Evolutionary conservation across 768 basidiomycete genomes (phyloP).

Genomic region (Mycena kentingensis): DNA sequence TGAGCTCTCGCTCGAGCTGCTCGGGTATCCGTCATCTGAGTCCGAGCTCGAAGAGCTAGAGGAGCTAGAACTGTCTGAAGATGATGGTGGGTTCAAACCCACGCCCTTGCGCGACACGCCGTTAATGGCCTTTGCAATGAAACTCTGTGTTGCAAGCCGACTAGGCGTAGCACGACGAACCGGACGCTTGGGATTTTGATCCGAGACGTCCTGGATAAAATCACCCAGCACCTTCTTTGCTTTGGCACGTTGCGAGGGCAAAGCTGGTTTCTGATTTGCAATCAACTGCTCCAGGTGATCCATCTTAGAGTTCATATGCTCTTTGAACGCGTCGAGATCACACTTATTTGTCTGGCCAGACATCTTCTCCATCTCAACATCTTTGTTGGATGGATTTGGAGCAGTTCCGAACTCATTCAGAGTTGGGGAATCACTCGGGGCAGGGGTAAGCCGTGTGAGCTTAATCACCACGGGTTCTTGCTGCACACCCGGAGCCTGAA

Average conservation of each 20-base stretch:
- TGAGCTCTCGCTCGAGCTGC: neutral
- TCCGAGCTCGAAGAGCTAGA: slow-evolving; percentile 1
- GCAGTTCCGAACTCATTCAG: too few relatives aligned
- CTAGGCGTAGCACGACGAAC: neutral
- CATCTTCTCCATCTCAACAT: slow-evolving; percentile 6
- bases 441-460: neutral
- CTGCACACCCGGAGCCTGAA: too few relatives aligned
- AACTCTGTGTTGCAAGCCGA: neutral
- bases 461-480: too few relatives aligned
- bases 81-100: neutral
- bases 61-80: neutral
- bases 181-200: neutral
- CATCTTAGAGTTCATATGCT: neutral
- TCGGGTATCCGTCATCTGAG: neutral
- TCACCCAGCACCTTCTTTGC: neutral
- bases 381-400: neutral
- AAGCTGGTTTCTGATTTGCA: neutral
- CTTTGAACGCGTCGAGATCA: neutral
- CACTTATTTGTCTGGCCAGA: slow-evolving; percentile 11
- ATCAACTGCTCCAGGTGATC: neutral
- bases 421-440: neutral
- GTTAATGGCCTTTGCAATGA: slow-evolving; percentile 7
- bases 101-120: neutral
- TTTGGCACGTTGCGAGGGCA: neutral
- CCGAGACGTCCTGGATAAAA: neutral